Evolutionary conservation across 306 rosid species (phyloP), one percentile per base, ranked within the genome.

Genomic region (Cicer bijugum): DNA sequence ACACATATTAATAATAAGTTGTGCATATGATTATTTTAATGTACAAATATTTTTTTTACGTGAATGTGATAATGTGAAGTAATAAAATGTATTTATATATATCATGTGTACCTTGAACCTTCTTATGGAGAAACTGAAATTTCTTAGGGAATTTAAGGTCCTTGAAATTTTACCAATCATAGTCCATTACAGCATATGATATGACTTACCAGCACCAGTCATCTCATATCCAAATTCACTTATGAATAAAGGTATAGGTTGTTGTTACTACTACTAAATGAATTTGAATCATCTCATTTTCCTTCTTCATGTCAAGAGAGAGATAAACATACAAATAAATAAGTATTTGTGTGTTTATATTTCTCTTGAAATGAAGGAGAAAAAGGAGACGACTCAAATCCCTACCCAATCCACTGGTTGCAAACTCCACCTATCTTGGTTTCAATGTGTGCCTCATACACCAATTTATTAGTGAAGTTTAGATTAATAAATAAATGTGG

Each of bases 191-290:
- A 35, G 75, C 85, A 67, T 80, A 88, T 2, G 42, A 6, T 80
- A 88, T 1, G 46, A 6, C 74, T 85, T 89, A 6, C 82, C 85
- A 0, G 14, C 0, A 0, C 52, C 76, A 0, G 17, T 15, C 80
- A 71, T 81, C 52, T 87, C 84, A n/a, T 61, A 83, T 2, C 89
- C 89, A 45, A 87, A 85, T 73, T 85, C 89, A 66, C 87, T 85
- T 17, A 83, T 7, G 17, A 69, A 64, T 43, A 87, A 8, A 2
- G 91, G 89, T 4, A 47, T 9, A 83, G 76, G 1, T 75, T 55
- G 10, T 81, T 68, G 4, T 70, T 23, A 2, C 33, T 23, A 23
- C 33, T 23, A 23, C 33, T 23, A 3, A 23, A 23, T 23, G 33
- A 0, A 23, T 23, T 2, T 20, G 28, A 20, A 20, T 2, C 28